Evolutionary conservation across 2,329 filamentous ascomycete genomes (phyloP), one percentile per base, ranked within the genome.

Genomic region (Talaromyces sp.): DNA sequence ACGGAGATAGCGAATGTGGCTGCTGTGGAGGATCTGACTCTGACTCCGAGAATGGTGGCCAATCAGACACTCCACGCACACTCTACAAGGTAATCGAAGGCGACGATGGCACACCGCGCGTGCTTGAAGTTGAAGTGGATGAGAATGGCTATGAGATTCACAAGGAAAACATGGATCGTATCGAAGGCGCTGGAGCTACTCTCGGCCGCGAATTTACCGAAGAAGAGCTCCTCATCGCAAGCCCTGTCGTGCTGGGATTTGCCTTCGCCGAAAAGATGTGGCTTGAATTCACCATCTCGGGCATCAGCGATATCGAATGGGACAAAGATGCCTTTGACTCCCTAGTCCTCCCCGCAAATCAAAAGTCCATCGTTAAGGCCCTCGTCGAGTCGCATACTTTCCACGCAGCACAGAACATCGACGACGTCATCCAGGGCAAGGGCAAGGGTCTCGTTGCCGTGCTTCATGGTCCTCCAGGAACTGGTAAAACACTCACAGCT

Each of bases 231-330:
- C 77, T 96, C 5, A 87, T 95, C 44, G 86, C 91, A 2, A 93
- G 89, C 2, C 88, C 91, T 0, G 86, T 95, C 0, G 89, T 96
- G 0, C 81, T 95, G 1, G 92, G 91, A 0, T 96, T 96, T 64
- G 85, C 90, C 1, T 95, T 96, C 69, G 85, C 84, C 1, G 90
- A 96, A 72, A 96, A 96, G 74, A 79, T 90, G 9, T 97, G 91
- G 92, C 82, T 96, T 0, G 90, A 96, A 69, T 91, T 96, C 64
- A 86, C 86, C 0, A 86, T 97, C 17, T 89, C 88, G 0, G 86
- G 87, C 1, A 82, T 96, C 56, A 82, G 84, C 40, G 88, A 95
- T 3, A 93, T 96, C 56, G 81, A 86, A 32, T 96, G 89, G 89
- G 93, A 96, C 64, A 84, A 89, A 37, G 81, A 85, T 13, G 91